A percentile compares a stretch with the other conserved stretches of the same genome.
phyloP scores from a whole-genome alignment of 2,329 filamentous ascomycete species.

The Cryphonectria carpinicola region DNA sequence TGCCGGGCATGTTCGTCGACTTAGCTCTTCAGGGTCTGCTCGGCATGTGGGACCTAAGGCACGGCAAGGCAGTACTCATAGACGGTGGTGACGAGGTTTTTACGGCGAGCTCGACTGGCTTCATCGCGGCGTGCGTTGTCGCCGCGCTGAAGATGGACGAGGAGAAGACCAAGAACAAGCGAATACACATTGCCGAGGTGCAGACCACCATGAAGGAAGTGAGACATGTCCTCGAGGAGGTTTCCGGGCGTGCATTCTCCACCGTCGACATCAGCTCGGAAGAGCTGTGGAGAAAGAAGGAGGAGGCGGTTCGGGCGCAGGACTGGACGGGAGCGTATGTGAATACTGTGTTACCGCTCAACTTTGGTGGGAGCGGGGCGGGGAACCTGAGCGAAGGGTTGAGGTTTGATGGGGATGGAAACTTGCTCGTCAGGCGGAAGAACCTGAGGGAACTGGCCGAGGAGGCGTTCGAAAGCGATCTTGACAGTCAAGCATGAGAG shows the following conservation, averaged over 20 bases:
- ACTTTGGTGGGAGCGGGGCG: not conserved
- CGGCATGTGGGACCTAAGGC: not conserved
- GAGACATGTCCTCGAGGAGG: not conserved
- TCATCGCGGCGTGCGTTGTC: slow-evolving; percentile 6
- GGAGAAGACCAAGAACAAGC: slow-evolving; percentile 9
- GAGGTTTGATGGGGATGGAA: not conserved
- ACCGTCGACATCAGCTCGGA: not conserved
- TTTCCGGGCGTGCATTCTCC: not conserved
- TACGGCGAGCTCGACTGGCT: slow-evolving; percentile 5
- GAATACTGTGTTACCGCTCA: not conserved
- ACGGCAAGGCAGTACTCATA: not conserved
- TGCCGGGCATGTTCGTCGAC: slow-evolving; percentile 3
- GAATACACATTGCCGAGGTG: not conserved
- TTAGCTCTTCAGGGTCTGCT: not conserved
- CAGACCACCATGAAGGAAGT: slow-evolving; percentile 4
- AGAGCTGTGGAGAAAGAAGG: not conserved
- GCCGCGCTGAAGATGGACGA: slow-evolving; percentile 12
- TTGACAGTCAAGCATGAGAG: not conserved
- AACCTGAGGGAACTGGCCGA: not conserved
- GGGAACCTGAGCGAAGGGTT: not conserved
- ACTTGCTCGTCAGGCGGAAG: not conserved
- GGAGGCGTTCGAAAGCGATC: not conserved
- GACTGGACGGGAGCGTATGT: not conserved
- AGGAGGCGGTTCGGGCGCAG: slow-evolving; percentile 1
- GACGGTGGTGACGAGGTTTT: slow-evolving; percentile 7